Evolutionary conservation across 2,329 filamentous ascomycete genomes (phyloP).

Genomic region (Pestalotiopsis sp.): DNA sequence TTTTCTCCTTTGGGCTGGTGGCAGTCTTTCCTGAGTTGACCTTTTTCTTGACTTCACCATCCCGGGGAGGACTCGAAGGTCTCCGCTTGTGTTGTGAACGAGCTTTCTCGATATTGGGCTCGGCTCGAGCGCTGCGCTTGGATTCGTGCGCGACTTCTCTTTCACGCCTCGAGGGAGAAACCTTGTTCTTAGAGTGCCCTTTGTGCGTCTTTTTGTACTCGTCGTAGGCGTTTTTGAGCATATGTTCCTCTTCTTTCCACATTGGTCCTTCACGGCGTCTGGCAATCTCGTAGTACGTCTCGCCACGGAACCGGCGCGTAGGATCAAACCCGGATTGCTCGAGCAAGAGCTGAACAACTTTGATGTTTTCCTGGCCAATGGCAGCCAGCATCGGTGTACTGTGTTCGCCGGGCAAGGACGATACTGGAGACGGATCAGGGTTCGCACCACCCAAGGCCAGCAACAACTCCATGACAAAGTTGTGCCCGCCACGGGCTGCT

Average conservation of each 20-base stretch:
- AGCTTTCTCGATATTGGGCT: conserved; percentile 45
- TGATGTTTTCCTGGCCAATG: conserved; percentile 85
- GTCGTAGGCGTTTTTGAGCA: conserved; percentile 78
- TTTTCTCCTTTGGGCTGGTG: conserved; percentile 53
- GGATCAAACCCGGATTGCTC: conserved; percentile 82
- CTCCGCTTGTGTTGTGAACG: conserved; percentile 46
- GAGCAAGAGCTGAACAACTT: conserved; percentile 80
- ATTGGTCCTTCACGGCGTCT: conserved; percentile 80
- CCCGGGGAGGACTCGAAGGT: conserved; percentile 51
- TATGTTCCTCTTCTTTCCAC: conserved; percentile 85
- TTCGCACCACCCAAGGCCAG: conserved; percentile 69
- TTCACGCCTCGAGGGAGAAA: conserved; percentile 45
- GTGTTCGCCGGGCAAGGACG: conserved; percentile 65
- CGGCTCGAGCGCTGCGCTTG: conserved; percentile 45
- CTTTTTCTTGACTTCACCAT: conserved; percentile 50
- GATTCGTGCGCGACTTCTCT: conserved; percentile 46
- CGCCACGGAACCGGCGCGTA: conserved; percentile 73
- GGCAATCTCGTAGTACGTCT: conserved; percentile 87
- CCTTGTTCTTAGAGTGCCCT: conserved; percentile 48
- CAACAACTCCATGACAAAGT: conserved; percentile 80
- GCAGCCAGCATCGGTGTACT: conserved; percentile 93
- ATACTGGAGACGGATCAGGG: conserved; percentile 70
- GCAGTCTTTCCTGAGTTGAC: conserved; percentile 34
- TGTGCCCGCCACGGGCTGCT: conserved; percentile 89
- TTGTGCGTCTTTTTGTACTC: conserved; percentile 59